Base-by-base conservation (phyloP, 1,284 basidiomycete species). In the Ustilago cynodontis region DNA sequence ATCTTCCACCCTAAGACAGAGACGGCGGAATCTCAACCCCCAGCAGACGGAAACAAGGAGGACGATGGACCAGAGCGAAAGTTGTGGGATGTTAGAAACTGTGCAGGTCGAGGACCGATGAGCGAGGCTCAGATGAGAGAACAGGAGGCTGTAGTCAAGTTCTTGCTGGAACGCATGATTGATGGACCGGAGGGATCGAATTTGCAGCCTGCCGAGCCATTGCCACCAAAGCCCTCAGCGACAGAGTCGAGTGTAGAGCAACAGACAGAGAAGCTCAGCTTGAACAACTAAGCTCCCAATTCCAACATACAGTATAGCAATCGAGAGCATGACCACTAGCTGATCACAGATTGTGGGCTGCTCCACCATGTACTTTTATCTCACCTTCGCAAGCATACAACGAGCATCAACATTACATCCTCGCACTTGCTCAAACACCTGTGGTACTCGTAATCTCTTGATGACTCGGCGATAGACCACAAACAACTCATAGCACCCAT, bases 81-180 rank as follows among this genome's bases (percentile, higher is more conserved):
- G 26, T 55, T 81, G 3, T 86, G 85, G 85, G 85, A 86, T 59
- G 74, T 84, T 5, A 71, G 82, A 14, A 86, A 86, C 55, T 67
- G 63, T 9, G 81, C 83, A 1, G 85, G 85, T 5, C 63, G 80
- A 10, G 85, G 85, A 2, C 85, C 85, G 4, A 86, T 84, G 82
- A 78, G 73, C 49, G 85, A 86, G 55, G 84, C 85, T 0, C 84
- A 86, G 71, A 81, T 85, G 81, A 63, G 72, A 11, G 78, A 82
- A 45, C 70, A 80, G 63, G 85, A 86, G 41, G 59, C 65, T 4
- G 72, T 85, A 6, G 85, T 86, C 26, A 79, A 82, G 54, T 82
- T 75, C 59, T 57, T 85, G 39, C 69, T 85, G 16, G 74, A 78
- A 26, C 41, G 70, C 10, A 80, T 82, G 76, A 74, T 78, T 59